Percentiles rank a stretch among this genome's conserved stretches.
Conservation (phyloP, 306 rosid species). For the Argentina anserina region DNA sequence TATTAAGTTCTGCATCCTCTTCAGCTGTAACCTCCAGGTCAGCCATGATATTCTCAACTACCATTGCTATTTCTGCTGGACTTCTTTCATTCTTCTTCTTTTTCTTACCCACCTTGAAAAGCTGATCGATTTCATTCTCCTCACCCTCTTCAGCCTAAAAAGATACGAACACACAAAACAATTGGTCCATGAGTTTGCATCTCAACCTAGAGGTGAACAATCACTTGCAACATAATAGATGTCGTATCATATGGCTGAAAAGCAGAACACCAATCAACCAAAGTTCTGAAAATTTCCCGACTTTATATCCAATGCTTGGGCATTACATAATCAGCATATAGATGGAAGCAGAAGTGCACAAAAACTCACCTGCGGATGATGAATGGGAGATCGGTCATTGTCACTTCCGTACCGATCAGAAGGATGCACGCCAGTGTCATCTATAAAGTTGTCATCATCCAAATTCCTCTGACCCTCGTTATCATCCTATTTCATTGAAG, state of each 20-base stretch:
- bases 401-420: slow-evolving; percentile 59
- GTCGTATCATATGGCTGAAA: background rate
- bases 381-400: slow-evolving; percentile 65
- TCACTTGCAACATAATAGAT: background rate
- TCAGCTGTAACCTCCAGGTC: slow-evolving; percentile 96
- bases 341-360: background rate
- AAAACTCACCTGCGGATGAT: slow-evolving; percentile 67
- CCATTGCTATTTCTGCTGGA: slow-evolving; percentile 85
- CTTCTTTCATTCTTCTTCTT: slow-evolving; percentile 81
- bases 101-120: slow-evolving; percentile 80
- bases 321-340: background rate
- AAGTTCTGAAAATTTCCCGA: background rate
- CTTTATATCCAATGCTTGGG: background rate
- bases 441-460: slow-evolving; percentile 96
- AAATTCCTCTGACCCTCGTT: slow-evolving; percentile 63
- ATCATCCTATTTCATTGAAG: slow-evolving; percentile 62
- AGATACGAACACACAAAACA: slow-evolving; percentile 19
- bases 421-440: slow-evolving; percentile 87
- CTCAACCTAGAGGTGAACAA: background rate
- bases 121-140: slow-evolving; percentile 68
- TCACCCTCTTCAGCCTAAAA: slow-evolving; percentile 91
- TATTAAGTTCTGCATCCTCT: slow-evolving; percentile 88
- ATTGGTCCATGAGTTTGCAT: background rate
- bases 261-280: background rate
- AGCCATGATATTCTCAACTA: slow-evolving; percentile 96